Evolutionary conservation across 768 basidiomycete species (phyloP), one percentile per base, ranked within the genome.

Genomic region (Calvatia gigantea): DNA sequence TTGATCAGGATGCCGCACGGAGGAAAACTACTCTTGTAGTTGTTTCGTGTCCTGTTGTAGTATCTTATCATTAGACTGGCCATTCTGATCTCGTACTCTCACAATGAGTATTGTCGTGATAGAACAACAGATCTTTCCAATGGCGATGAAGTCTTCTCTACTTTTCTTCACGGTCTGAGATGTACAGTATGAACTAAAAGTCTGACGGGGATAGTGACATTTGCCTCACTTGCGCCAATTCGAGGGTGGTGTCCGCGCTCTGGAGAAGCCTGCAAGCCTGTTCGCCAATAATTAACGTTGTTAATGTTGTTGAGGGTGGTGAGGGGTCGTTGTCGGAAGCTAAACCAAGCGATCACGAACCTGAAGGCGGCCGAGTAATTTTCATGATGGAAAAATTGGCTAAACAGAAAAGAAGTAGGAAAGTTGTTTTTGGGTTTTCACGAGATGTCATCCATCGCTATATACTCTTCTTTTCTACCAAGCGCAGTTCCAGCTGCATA

Each of bases 81-180:
- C 51, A 14, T 6, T 35, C 14, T 28, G 23, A 25, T 29, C 37
- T 4, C 49, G 41, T 19, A 56, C 47, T 31, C 47, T 29, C 28
- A 35, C 27, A 21, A 56, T 39, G 7, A 56, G 27, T 3, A 39
- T 42, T n/a, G 25, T 27, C 47, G 49, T 42, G 37, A 56, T 49
- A 6, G 17, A 6, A 15, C 54, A 56, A 3, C 46, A 35, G 14
- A 49, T 29, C 19, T 41, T 48, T 23, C 54, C 54, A 15, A 56
- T 47, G 12, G 37, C 15, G 4, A 41, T 32, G 19, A 56, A 49
- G 5, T 45, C 39, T 6, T 42, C 54, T 17, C 43, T 48, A 19
- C 49, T 56, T 3, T 11, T 25, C n/a, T 32, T 48, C 25, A 48
- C 54, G 28, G 46, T 33, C 54, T 56, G 38, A 21, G 12, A 19